Conservation (phyloP, 345 rosid genomes). For the Mallotus nudiflorus region DNA sequence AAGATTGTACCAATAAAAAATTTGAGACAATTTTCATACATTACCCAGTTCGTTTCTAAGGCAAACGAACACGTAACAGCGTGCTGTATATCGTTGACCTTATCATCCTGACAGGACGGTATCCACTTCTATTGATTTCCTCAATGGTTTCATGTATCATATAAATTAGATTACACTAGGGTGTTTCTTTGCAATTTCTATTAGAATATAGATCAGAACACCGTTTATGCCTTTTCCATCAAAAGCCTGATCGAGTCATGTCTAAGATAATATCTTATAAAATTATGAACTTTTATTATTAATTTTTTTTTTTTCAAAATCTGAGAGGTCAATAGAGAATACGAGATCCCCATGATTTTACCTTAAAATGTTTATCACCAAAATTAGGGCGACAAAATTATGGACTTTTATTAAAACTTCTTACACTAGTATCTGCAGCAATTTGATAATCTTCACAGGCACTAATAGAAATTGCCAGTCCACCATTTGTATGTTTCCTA, state of each 20-base stretch:
- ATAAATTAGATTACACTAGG: constrained; percentile 17
- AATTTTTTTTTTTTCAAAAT: not conserved
- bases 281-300: too few species aligned
- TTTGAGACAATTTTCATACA: too few species aligned
- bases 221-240: constrained; percentile 17
- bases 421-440: constrained; percentile 25
- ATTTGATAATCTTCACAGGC: constrained; percentile 23
- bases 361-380: too few species aligned
- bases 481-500: constrained; percentile 27
- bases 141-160: constrained; percentile 13
- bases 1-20: too few species aligned
- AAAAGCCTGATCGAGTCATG: constrained; percentile 16
- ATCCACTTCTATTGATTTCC: constrained; percentile 2
- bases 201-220: constrained; percentile 20
- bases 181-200: constrained; percentile 12
- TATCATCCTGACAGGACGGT: not conserved
- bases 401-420: not conserved
- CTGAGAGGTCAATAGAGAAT: too few species aligned
- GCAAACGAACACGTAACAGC: constrained; percentile 23
- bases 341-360: too few species aligned
- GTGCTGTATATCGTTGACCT: not conserved
- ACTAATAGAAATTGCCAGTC: constrained; percentile 26
- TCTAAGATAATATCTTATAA: too few species aligned
- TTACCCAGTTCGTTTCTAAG: too few species aligned
- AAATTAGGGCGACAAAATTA: too few species aligned